These are phyloP conservation scores for Zea luxurians DNA, from an alignment of 176 grass and related monocot genomes.

Conservation along the genomic window DNA sequence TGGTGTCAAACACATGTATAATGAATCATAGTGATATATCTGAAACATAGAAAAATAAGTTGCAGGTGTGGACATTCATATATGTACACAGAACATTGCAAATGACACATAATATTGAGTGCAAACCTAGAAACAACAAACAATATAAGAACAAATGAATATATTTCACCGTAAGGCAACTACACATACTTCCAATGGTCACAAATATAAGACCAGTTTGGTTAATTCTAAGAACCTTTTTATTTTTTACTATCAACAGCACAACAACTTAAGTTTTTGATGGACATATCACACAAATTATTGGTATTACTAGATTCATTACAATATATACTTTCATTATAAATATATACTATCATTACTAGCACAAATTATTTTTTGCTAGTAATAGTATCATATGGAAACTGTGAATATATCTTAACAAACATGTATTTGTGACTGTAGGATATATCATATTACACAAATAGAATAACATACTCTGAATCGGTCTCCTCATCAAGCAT, in stretches of 20 bases:
- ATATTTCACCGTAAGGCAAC: background rate
- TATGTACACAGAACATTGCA: constrained; percentile 10
- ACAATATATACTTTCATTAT: background rate
- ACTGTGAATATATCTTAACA: background rate
- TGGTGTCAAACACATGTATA: background rate
- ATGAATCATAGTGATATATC: constrained; percentile 8
- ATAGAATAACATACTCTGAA: constrained; percentile 71
- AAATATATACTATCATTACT: background rate
- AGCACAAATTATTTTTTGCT: background rate
- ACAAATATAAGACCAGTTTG: background rate
- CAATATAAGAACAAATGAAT: background rate
- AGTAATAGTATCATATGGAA: background rate
- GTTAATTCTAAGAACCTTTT: background rate
- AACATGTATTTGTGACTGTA: background rate
- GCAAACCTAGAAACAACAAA: background rate
- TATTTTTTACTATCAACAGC: background rate
- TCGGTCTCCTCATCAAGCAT: constrained; percentile 99
- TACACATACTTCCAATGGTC: background rate
- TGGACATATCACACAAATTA: no score
- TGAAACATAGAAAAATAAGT: constrained; percentile 22
- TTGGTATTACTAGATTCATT: background rate
- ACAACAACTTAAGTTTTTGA: no score
- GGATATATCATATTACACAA: constrained; percentile 6
- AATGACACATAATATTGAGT: constrained; percentile 8
- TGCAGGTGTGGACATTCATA: background rate